phyloP scores from a whole-genome alignment of 2,329 filamentous ascomycete species.

The Penicillium griseofulvum region DNA sequence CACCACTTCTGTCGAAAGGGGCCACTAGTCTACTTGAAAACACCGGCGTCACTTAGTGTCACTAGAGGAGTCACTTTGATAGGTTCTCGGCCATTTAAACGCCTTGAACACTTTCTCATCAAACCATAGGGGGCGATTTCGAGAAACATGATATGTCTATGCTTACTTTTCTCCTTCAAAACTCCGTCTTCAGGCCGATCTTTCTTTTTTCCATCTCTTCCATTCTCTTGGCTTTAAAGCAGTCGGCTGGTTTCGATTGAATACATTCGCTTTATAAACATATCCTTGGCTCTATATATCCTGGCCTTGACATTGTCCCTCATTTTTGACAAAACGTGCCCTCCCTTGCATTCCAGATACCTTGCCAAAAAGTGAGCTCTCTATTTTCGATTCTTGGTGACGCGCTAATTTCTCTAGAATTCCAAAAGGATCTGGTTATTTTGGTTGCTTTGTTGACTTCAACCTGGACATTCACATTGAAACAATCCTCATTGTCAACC shows the following conservation, averaged over 20 bases:
- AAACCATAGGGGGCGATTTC: constrained; percentile 2
- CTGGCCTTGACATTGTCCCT: background rate
- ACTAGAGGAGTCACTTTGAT: constrained; percentile 12
- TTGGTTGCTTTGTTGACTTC: constrained; percentile 5
- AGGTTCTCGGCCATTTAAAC: constrained; percentile 6
- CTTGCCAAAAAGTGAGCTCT: background rate
- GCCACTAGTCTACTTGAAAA: constrained; percentile 14
- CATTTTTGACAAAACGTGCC: background rate
- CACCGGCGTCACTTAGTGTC: constrained; percentile 11
- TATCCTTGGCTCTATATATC: background rate
- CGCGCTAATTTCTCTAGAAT: constrained; percentile 1
- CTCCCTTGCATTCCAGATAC: constrained; percentile 3
- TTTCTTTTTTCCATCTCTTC: background rate
- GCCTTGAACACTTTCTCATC: background rate
- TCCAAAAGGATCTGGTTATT: constrained; percentile 2
- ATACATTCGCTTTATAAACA: background rate
- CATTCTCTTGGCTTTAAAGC: background rate
- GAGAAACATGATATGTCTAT: background rate
- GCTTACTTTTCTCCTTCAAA: background rate
- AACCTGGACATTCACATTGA: background rate
- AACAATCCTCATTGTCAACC: background rate
- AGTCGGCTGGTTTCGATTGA: background rate
- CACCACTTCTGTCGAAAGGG: background rate
- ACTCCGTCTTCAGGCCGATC: background rate
- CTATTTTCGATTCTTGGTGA: background rate